These are phyloP conservation scores for Fusarium verrucosum DNA, from an alignment of 2,329 filamentous ascomycete species.

Conservation along the genomic window DNA sequence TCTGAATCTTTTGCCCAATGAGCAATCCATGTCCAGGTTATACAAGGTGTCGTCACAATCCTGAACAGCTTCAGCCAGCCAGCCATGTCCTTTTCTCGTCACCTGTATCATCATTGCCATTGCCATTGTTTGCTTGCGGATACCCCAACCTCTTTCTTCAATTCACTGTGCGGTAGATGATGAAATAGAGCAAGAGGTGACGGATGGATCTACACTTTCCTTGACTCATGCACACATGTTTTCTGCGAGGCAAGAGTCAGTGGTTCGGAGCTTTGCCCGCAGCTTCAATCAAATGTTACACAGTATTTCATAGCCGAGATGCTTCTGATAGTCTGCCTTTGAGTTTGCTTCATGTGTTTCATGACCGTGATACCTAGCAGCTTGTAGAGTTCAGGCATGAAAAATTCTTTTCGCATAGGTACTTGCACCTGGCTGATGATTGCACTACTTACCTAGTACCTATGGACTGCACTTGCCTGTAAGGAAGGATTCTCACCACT, in stretches of 20 bases:
- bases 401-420: background rate
- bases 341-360: too few relatives aligned
- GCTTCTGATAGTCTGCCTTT: background rate
- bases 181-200: background rate
- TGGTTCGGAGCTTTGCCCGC: too few relatives aligned
- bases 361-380: too few relatives aligned
- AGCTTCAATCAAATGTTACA: background rate
- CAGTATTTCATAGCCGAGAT: background rate
- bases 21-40: background rate
- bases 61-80: constrained; percentile 9
- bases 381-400: too few relatives aligned
- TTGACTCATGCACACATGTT: background rate
- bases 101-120: constrained; percentile 5
- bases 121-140: constrained; percentile 1
- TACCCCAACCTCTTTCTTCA: background rate
- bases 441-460: too few relatives aligned
- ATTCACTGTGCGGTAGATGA: background rate
- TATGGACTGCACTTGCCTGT: too few relatives aligned
- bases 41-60: constrained; percentile 5
- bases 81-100: background rate
- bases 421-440: too few relatives aligned
- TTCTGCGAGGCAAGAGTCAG: background rate
- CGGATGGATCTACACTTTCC: background rate
- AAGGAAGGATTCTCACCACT: too few relatives aligned
- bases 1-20: constrained; percentile 1